Base-by-base conservation (phyloP, 2,329 filamentous ascomycete species). In the Penicillium concentricum region DNA sequence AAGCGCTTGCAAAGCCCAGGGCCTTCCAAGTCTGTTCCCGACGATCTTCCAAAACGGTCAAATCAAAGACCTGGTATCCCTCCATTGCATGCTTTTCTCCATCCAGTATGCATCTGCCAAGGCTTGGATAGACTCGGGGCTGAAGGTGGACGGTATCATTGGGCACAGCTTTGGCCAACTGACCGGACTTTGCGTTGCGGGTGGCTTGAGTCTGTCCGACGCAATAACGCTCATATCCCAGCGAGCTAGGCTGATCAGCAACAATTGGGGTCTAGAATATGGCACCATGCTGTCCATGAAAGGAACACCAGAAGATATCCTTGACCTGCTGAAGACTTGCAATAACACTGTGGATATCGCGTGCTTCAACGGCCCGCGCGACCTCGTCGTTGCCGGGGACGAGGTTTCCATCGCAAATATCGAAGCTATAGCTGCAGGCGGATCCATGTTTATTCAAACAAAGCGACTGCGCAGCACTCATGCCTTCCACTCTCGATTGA, bases 111-210 rank as follows among this genome's bases (percentile, higher is more conserved):
- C 76, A 0, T 71, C 64, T 35, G 74, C 76, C 1, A 67, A 60
- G 44, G 44, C 60, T 2, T 79, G 77, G 77, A 66, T 77, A 4
- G 72, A 76, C 15, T 66, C 61, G 6, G 76, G 76, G 0, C 46
- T 77, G 0, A 49, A 71, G 22, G 61, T 74, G 3, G 67, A 60
- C 4, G 64, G 69, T 0, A 37, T 78, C 2, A 58, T 79, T 3
- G 76, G 76, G 0, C 75, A 77, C 54, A 75, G 72, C 54, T 70
- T 77, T 54, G 75, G 75, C 2, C 68, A 78, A 46, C 61, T 76
- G 1, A 74, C 72, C 0, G 73, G 71, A 1, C 61, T 77, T 0
- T 70, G 69, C 24, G 62, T 76, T 0, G 66, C 73, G 0, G 49
- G 38, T 2, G 39, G 67, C 0, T 12, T 51, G 2, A 35, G 6